Conservation (phyloP, 1,139 yeast genomes). For the Yamadazyma triangularis region DNA sequence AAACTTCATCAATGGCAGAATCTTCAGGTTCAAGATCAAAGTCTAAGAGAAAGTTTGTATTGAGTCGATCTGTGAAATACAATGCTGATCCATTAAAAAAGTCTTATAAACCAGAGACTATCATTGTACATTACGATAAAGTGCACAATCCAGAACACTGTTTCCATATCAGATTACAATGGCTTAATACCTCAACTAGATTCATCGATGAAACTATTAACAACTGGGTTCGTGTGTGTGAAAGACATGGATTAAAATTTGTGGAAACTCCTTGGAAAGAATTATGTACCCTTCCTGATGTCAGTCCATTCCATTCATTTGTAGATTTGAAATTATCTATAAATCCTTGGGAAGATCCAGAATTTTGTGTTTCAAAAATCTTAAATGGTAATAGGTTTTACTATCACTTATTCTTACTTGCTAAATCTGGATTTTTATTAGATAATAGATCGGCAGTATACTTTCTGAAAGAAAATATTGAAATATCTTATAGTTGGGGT, state of each 20-base stretch:
- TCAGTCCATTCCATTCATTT: conserved; percentile 86
- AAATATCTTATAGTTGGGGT: conserved; percentile 86
- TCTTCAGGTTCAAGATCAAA: conserved; percentile 20
- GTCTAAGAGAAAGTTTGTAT: conserved; percentile 26
- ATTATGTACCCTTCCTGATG: conserved; percentile 66
- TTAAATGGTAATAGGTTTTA: conserved; percentile 48
- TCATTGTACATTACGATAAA: conserved; percentile 83
- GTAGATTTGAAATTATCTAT: conserved; percentile 61
- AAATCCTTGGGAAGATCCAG: conserved; percentile 63
- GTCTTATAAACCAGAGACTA: conserved; percentile 73
- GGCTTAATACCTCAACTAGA: conserved; percentile 89
- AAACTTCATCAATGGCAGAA: conserved; percentile 31
- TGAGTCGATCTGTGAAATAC: conserved; percentile 59
- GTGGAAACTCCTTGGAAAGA: conserved; percentile 96
- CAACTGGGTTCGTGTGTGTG: conserved; percentile 78
- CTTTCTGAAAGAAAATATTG: conserved; percentile 49
- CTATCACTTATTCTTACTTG: conserved; percentile 62
- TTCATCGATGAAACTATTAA: conserved; percentile 84
- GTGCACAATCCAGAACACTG: conserved; percentile 96
- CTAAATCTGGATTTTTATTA: conserved; percentile 66
- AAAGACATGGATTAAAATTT: conserved; percentile 75
- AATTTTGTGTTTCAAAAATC: conserved; percentile 48
- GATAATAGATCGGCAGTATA: conserved; percentile 76
- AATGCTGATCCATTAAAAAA: conserved; percentile 72
- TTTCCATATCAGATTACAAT: conserved; percentile 84